These are phyloP conservation scores for Arthrinium phaeospermum DNA, from an alignment of 2,329 filamentous ascomycete species.

Conservation along the genomic window DNA sequence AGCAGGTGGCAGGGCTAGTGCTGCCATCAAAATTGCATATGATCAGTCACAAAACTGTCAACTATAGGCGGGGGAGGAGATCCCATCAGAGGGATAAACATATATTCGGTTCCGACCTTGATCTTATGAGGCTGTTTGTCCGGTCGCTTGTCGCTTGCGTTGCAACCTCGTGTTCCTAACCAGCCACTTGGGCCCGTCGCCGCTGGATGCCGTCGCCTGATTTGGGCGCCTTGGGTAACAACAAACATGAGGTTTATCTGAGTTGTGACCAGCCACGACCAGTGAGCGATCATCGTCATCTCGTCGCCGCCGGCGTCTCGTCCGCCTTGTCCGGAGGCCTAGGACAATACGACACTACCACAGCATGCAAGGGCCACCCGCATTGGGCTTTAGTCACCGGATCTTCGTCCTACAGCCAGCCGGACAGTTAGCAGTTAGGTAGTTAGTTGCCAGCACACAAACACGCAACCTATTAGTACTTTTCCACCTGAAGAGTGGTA, in stretches of 20 bases:
- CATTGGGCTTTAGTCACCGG: background rate
- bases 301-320: background rate
- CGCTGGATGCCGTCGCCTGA: background rate
- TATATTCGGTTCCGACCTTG: background rate
- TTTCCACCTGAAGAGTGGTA: constrained; percentile 1
- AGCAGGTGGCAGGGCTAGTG: constrained; percentile 6
- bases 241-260: background rate
- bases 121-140: constrained; percentile 1
- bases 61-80: background rate
- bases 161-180: background rate
- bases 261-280: background rate
- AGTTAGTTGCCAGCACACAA: too few species aligned
- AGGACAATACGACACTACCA: background rate
- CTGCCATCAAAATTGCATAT: background rate
- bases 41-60: background rate
- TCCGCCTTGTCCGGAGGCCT: background rate
- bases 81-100: background rate
- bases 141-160: background rate
- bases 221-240: background rate
- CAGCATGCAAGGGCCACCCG: constrained; percentile 1
- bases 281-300: background rate
- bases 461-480: background rate
- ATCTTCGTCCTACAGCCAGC: background rate
- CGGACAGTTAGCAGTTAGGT: background rate
- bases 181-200: background rate